Evolutionary conservation across 768 basidiomycete species (phyloP), one percentile per base, ranked within the genome.

Genomic region (Phylloporus rhodoxanthus): DNA sequence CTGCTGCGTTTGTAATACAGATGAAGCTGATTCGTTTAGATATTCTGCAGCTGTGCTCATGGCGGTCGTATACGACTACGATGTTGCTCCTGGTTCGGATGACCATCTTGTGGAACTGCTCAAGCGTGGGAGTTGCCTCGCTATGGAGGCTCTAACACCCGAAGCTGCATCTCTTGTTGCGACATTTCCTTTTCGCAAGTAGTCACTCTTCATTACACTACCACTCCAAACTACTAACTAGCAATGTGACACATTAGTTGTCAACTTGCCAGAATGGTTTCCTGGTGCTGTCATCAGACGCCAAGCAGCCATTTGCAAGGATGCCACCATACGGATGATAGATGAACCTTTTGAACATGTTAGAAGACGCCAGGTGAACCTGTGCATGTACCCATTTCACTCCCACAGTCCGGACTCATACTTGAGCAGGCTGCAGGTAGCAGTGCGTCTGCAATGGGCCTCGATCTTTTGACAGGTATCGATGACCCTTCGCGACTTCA

Each of bases 51-150:
- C 70, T 1, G 64, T 73, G 2, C 62, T 73, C 36, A 58, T 76
- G 48, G 65, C 68, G 14, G 61, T 76, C 13, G 64, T 70, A 13
- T 77, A 77, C 36, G 76, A 73, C 17, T 62, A 68, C 13, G 55
- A 68, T 5, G 63, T 73, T 7, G 64, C 64, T 14, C 58, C 68
- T 8, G 52, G 63, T 28, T 11, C 26, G 7, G 65, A 65, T 1
- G 74, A 75, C 42, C 59, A 63, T 28, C 68, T 72, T 50, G 66
- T 76, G 11, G 52, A 67, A 8, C 53, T 74, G 4, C 67, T 72
- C 5, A 68, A 74, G 32, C 57, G 61, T 10, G 71, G 71, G 5
- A 34, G 66, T 5, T 3, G 23, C 8, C 15, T 63, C 13, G 50
- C 57, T 1, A 15, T 65, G 34, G 50, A 43, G 39, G 19, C 29